These are phyloP conservation scores for Colletotrichum sp. DNA, from an alignment of 2,329 filamentous ascomycete genomes.

Conservation along the genomic window DNA sequence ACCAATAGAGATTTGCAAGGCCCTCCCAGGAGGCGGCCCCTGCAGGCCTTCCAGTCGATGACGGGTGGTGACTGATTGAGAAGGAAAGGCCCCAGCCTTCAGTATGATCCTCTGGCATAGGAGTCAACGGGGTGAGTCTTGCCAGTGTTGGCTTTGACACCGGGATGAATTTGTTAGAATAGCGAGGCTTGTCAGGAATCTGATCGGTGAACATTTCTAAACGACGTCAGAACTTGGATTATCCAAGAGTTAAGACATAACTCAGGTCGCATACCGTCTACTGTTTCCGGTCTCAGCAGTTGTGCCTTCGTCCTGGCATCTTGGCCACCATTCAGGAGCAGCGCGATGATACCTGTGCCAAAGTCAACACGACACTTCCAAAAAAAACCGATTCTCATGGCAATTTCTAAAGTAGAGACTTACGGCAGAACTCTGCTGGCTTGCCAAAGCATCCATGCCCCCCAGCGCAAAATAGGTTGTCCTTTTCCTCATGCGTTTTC, in stretches of 20 bases:
- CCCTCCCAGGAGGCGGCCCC: neutral
- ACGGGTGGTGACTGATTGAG: neutral
- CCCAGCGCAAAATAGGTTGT: neutral
- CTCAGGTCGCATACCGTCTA: neutral
- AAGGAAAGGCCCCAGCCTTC: neutral
- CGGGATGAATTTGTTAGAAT: neutral
- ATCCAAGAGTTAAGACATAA: neutral
- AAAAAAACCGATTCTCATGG: neutral
- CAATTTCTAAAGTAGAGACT: neutral
- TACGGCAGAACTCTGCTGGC: neutral
- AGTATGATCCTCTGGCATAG: neutral
- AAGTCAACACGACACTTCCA: neutral
- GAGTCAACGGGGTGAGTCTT: neutral
- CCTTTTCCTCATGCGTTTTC: neutral
- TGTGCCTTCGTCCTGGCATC: neutral
- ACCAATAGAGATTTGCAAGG: neutral
- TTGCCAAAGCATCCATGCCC: neutral
- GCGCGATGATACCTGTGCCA: neutral
- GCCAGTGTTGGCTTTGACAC: neutral
- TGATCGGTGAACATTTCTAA: neutral
- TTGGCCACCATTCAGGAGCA: neutral
- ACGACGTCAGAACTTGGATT: neutral
- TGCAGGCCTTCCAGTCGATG: neutral
- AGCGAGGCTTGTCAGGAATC: neutral
- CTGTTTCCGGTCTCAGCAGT: neutral